Percentiles rank a stretch among this genome's conserved stretches.
These are phyloP conservation scores for Takashimella tepidaria DNA, from an alignment of 1,284 basidiomycete species.

Conservation along the genomic window DNA sequence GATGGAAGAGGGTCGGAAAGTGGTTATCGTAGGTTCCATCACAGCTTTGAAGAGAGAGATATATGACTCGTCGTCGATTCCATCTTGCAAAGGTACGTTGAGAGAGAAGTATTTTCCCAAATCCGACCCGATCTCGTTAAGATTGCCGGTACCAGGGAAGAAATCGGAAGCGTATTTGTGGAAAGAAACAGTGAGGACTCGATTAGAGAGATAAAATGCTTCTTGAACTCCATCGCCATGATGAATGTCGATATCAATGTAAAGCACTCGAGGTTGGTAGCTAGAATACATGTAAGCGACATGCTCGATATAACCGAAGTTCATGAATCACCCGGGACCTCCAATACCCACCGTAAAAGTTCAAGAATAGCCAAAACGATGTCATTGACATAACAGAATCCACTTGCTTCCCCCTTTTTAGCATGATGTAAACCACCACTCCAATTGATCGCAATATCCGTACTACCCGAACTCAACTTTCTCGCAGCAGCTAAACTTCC, in stretches of 20 bases:
- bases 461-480: constrained; percentile 74
- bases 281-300: constrained; percentile 49
- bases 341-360: constrained; percentile 63
- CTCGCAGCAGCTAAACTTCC: constrained; percentile 84
- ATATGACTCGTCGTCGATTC: constrained; percentile 96
- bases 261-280: constrained; percentile 83
- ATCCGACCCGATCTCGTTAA: constrained; percentile 79
- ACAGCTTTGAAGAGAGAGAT: constrained; percentile 92
- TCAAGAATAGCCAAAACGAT: constrained; percentile 92
- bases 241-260: constrained; percentile 96
- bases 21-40: constrained; percentile 85
- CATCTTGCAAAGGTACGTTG: constrained; percentile 93
- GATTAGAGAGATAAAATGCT: constrained; percentile 95
- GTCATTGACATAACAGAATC: constrained; percentile 95
- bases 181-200: constrained; percentile 97
- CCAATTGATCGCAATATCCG: constrained; percentile 98
- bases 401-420: constrained; percentile 91
- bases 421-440: constrained; percentile 93
- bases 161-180: constrained; percentile 99
- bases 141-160: constrained; percentile 91
- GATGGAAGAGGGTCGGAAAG: constrained; percentile 84
- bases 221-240: constrained; percentile 96
- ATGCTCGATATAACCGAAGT: neutral
- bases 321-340: neutral
- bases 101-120: constrained; percentile 91